Evolutionary conservation across 164 flowering plant species (phyloP).

Genomic region (Berberis thunbergii): DNA sequence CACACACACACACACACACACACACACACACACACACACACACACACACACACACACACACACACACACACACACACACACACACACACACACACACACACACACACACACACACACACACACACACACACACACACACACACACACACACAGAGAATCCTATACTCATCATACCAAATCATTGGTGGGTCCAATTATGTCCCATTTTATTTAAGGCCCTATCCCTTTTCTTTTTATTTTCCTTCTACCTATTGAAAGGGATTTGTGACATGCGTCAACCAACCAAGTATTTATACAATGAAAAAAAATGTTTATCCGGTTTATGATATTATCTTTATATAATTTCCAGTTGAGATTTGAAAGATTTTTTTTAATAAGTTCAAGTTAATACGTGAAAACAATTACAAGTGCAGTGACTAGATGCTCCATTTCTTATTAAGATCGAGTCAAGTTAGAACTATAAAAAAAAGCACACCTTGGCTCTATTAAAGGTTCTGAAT

Average conservation of each 20-base stretch:
- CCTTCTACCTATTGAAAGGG: background rate
- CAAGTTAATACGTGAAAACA: too few species aligned
- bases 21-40: slow-evolving; percentile 11
- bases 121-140: slow-evolving; percentile 13
- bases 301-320: too few species aligned
- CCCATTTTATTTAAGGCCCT: slow-evolving; percentile 4
- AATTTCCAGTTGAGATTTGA: too few species aligned
- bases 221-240: background rate
- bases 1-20: slow-evolving; percentile 5
- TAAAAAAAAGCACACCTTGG: too few species aligned
- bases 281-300: too few species aligned
- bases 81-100: slow-evolving; percentile 10
- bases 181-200: slow-evolving; percentile 26
- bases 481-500: too few species aligned
- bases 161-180: slow-evolving; percentile 47
- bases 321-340: too few species aligned
- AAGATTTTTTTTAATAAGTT: too few species aligned
- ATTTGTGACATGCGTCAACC: too few species aligned
- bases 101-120: slow-evolving; percentile 3
- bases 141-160: slow-evolving; percentile 24
- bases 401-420: too few species aligned
- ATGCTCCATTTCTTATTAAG: too few species aligned
- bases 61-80: slow-evolving; percentile 9
- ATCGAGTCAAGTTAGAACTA: too few species aligned
- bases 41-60: slow-evolving; percentile 7